Conservation (phyloP, 2,329 filamentous ascomycete genomes). For the Fusarium kyushuense region DNA sequence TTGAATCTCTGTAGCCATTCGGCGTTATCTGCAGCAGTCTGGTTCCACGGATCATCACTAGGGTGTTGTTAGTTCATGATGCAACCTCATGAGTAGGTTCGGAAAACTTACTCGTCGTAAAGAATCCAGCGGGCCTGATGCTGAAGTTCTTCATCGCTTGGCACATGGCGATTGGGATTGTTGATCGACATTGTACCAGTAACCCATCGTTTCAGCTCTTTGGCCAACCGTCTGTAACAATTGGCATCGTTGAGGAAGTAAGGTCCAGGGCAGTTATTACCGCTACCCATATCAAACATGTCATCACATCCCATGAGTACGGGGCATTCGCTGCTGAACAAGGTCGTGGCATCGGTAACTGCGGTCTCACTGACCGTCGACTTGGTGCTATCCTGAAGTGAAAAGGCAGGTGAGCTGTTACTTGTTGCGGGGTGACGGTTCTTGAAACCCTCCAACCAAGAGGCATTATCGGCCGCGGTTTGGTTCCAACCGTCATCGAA, state of each 20-base stretch:
- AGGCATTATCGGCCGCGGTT: constrained; percentile 68
- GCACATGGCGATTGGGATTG: constrained; percentile 70
- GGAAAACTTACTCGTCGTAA: constrained; percentile 67
- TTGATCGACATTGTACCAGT: constrained; percentile 67
- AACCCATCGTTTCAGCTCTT: constrained; percentile 66
- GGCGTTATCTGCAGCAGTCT: constrained; percentile 71
- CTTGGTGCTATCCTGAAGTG: constrained; percentile 35
- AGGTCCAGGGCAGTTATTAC: constrained; percentile 40
- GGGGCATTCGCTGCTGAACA: constrained; percentile 29
- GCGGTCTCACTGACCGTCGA: constrained; percentile 31
- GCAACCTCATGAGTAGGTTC: neutral
- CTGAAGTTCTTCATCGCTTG: constrained; percentile 71
- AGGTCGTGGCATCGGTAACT: constrained; percentile 33
- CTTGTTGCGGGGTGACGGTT: constrained; percentile 55
- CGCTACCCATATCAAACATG: constrained; percentile 7
- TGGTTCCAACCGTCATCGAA: constrained; percentile 74
- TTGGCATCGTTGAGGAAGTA: constrained; percentile 71
- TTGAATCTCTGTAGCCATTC: constrained; percentile 75
- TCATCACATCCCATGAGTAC: constrained; percentile 16
- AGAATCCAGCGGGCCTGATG: constrained; percentile 73
- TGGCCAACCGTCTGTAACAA: constrained; percentile 68
- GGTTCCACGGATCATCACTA: constrained; percentile 73
- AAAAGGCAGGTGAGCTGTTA: constrained; percentile 45
- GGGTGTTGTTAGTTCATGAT: constrained; percentile 34
- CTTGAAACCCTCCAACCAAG: constrained; percentile 67